Conservation (phyloP, 805 yeast genomes). For the Nakazawaea anatomiae region DNA sequence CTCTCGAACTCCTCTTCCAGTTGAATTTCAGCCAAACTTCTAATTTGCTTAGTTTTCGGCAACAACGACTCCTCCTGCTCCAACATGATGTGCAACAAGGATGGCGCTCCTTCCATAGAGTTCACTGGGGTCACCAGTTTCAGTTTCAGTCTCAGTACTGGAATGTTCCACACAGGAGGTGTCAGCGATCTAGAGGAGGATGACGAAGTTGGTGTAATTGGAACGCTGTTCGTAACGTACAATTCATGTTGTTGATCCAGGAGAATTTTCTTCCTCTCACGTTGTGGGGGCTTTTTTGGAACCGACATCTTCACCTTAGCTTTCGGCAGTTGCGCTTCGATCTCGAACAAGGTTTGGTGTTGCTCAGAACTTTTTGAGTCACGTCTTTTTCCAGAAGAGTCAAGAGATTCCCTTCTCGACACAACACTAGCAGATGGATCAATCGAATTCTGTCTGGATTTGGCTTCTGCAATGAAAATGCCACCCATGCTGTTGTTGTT, state of each 20-base stretch:
- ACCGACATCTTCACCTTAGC: slow-evolving; percentile 1
- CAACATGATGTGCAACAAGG: slow-evolving; percentile 38
- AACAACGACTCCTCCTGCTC: slow-evolving; percentile 29
- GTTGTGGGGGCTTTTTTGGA: slow-evolving; percentile 1
- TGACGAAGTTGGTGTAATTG: background rate
- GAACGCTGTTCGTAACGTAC: background rate
- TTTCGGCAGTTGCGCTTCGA: background rate
- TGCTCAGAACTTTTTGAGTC: background rate
- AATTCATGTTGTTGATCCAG: background rate
- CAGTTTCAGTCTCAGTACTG: background rate
- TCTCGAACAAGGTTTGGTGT: background rate
- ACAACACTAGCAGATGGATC: background rate
- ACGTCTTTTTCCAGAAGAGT: background rate
- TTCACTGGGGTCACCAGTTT: background rate
- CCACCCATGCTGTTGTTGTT: background rate
- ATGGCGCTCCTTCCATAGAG: slow-evolving; percentile 16
- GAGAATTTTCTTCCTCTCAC: slow-evolving; percentile 4
- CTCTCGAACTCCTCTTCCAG: slow-evolving; percentile 78
- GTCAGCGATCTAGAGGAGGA: slow-evolving; percentile 2
- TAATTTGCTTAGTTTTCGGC: slow-evolving; percentile 17
- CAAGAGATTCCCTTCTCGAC: background rate
- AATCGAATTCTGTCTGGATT: background rate
- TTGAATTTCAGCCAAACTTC: slow-evolving; percentile 62
- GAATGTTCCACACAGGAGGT: slow-evolving; percentile 1
- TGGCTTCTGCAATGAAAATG: background rate